Percentiles rank a stretch among this genome's conserved stretches.
These are phyloP conservation scores for Calonectria multiphialidica DNA, from an alignment of 2,329 filamentous ascomycete species.

Conservation along the genomic window DNA sequence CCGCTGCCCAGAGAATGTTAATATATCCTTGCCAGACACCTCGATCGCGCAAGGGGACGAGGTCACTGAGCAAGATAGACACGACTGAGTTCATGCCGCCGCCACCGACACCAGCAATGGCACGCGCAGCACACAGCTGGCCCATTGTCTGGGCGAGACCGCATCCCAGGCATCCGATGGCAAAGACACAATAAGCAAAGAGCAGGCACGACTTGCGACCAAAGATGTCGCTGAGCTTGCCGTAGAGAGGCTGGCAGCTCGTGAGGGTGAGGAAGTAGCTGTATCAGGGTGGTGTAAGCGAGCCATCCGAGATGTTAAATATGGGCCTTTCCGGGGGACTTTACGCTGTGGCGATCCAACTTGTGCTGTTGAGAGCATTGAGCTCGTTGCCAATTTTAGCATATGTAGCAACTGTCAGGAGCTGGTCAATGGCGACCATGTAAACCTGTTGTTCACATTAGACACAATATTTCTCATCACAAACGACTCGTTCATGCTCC, in stretches of 20 bases:
- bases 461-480: background rate
- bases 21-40: constrained; percentile 81
- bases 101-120: constrained; percentile 69
- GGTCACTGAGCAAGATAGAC: constrained; percentile 75
- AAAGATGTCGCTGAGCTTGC: constrained; percentile 78
- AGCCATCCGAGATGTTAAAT: background rate
- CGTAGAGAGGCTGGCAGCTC: constrained; percentile 81
- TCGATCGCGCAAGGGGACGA: constrained; percentile 76
- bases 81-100: constrained; percentile 80
- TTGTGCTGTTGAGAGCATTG: constrained; percentile 78
- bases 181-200: constrained; percentile 74
- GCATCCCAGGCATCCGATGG: constrained; percentile 72
- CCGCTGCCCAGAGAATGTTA: constrained; percentile 78
- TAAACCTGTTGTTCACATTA: constrained; percentile 66
- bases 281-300: constrained; percentile 2
- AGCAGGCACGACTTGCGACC: constrained; percentile 75
- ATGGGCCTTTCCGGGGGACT: constrained; percentile 4
- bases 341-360: constrained; percentile 75
- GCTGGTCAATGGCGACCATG: constrained; percentile 80
- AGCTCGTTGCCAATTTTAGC: constrained; percentile 82
- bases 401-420: constrained; percentile 83
- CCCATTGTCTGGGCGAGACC: constrained; percentile 73
- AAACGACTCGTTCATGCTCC: background rate
- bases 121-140: constrained; percentile 74
- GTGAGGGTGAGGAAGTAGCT: constrained; percentile 81